A percentile compares a stretch with the other conserved stretches of the same genome.
phyloP scores from a whole-genome alignment of 768 basidiomycete species.

The Tubosaeta sp. region DNA sequence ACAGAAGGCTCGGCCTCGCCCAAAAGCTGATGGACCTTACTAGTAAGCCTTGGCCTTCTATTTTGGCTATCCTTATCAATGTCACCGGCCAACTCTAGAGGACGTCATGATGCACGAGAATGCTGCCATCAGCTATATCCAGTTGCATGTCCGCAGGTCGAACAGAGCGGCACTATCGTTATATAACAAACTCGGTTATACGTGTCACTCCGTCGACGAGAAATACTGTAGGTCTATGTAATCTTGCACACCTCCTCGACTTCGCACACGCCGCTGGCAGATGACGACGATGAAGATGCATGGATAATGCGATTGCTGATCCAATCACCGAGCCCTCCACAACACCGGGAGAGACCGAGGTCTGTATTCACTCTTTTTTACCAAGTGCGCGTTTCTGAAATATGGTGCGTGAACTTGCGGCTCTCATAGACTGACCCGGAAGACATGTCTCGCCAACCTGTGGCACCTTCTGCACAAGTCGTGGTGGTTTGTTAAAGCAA shows the following conservation, averaged over 20 bases:
- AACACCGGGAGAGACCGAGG: slow-evolving; percentile 6
- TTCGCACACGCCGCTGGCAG: slow-evolving; percentile 9
- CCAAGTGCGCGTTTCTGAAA: not conserved
- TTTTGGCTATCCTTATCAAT: not conserved
- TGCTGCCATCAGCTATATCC: slow-evolving; percentile 14
- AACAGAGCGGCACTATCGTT: slow-evolving; percentile 22
- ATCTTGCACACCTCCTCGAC: not conserved
- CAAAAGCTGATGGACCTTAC: slow-evolving; percentile 24
- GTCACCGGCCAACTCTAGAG: slow-evolving; percentile 12
- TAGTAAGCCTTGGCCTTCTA: slow-evolving; percentile 15
- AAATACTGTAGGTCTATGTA: slow-evolving; percentile 24
- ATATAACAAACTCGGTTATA: slow-evolving; percentile 26
- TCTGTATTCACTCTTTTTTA: slow-evolving; percentile 1
- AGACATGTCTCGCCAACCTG: slow-evolving; percentile 13
- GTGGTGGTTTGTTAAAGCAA: slow-evolving; percentile 2
- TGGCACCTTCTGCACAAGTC: slow-evolving; percentile 12
- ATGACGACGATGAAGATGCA: slow-evolving; percentile 27
- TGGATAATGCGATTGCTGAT: slow-evolving; percentile 20
- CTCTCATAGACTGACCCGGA: not conserved
- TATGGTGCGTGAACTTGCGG: not conserved
- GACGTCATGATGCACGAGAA: slow-evolving; percentile 22
- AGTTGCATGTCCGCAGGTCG: slow-evolving; percentile 29
- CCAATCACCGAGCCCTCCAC: not conserved
- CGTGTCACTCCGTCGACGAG: slow-evolving; percentile 5
- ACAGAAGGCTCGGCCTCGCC: slow-evolving; percentile 27